These are phyloP conservation scores for Priceomyces melissophilus DNA, from an alignment of 805 yeast species.

Conservation along the genomic window DNA sequence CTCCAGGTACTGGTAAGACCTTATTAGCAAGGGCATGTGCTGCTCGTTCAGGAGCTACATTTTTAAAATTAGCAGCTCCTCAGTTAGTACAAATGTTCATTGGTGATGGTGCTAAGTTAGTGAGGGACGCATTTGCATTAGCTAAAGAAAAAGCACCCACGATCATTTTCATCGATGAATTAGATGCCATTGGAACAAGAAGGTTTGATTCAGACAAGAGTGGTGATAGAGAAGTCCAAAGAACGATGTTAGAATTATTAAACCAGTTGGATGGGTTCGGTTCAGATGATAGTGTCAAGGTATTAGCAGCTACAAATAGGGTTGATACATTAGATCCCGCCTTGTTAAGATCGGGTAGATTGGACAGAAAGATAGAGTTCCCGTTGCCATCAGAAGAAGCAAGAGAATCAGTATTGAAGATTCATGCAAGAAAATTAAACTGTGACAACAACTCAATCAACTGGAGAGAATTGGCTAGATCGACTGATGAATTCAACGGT, in stretches of 20 bases:
- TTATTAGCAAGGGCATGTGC: constrained; percentile 48
- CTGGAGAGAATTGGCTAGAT: constrained; percentile 97
- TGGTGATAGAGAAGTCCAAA: constrained; percentile 46
- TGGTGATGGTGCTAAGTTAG: constrained; percentile 47
- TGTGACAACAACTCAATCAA: constrained; percentile 81
- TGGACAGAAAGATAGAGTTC: constrained; percentile 96
- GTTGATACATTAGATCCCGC: constrained; percentile 99
- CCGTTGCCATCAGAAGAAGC: constrained; percentile 98
- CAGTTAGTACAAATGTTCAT: constrained; percentile 47
- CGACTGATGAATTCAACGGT: constrained; percentile 98
- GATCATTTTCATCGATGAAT: constrained; percentile 44
- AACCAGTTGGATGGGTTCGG: constrained; percentile 85
- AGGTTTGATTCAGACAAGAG: constrained; percentile 44
- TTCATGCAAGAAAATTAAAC: constrained; percentile 96
- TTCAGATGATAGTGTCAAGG: constrained; percentile 95
- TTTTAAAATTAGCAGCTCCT: constrained; percentile 44
- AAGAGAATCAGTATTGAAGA: constrained; percentile 92
- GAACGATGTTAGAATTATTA: constrained; percentile 48
- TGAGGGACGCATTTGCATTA: constrained; percentile 44
- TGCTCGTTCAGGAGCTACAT: constrained; percentile 45
- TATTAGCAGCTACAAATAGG: constrained; percentile 96
- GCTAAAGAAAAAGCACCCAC: constrained; percentile 48
- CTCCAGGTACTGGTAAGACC: constrained; percentile 49
- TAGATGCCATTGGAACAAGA: constrained; percentile 46
- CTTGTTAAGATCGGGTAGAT: constrained; percentile 90